Evolutionary conservation across 2,329 filamentous ascomycete species (phyloP).

Genomic region (Aphanocladium album): DNA sequence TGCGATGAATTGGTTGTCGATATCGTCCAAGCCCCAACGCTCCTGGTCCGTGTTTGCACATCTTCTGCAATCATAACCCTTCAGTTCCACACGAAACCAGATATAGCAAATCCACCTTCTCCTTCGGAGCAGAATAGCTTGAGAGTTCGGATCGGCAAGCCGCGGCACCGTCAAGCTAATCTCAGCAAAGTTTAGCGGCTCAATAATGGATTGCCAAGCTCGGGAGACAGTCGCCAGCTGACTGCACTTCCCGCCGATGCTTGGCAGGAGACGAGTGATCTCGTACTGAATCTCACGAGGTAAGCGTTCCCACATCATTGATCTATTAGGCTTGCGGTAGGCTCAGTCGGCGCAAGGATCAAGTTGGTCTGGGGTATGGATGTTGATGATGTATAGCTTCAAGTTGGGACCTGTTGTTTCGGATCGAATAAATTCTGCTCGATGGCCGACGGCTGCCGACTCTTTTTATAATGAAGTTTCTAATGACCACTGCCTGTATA

Average conservation of each 20-base stretch:
- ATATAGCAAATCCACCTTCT: constrained; percentile 22
- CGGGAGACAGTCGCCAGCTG: constrained; percentile 13
- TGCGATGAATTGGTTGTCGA: constrained; percentile 23
- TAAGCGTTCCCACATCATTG: neutral
- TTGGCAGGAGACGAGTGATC: neutral
- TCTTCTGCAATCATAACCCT: constrained; percentile 20
- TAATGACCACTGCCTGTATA: too few species aligned
- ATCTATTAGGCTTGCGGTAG: too few species aligned
- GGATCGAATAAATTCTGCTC: too few species aligned
- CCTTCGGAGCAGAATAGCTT: constrained; percentile 19
- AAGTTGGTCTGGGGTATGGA: too few species aligned
- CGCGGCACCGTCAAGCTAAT: constrained; percentile 20
- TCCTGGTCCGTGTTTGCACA: constrained; percentile 9
- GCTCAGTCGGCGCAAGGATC: too few species aligned
- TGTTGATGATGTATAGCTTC: too few species aligned
- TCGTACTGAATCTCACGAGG: neutral
- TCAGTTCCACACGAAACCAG: constrained; percentile 27
- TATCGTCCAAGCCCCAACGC: constrained; percentile 4
- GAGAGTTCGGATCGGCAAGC: constrained; percentile 8
- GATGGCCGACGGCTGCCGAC: too few species aligned
- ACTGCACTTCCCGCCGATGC: neutral
- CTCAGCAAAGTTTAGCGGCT: constrained; percentile 23
- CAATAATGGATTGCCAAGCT: constrained; percentile 22
- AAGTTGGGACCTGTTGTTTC: too few species aligned
- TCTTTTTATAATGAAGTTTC: too few species aligned